Evolutionary conservation across 2,329 filamentous ascomycete genomes (phyloP).

Genomic region (Thielaviopsis punctulata): DNA sequence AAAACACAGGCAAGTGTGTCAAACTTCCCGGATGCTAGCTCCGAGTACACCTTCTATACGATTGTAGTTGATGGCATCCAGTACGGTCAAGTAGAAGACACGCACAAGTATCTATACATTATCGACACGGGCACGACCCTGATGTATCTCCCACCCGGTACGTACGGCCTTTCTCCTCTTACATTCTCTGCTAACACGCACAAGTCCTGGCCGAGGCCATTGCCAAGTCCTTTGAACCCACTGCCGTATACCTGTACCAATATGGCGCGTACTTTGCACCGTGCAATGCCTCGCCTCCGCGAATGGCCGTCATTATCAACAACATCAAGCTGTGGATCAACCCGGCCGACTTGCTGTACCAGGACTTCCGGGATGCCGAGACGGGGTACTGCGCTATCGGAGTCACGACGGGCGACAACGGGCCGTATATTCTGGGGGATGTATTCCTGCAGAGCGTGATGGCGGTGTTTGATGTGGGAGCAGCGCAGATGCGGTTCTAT

Average conservation of each 20-base stretch:
- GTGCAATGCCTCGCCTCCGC: slow-evolving; percentile 30
- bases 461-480: slow-evolving; percentile 30
- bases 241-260: slow-evolving; percentile 28
- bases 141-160: slow-evolving; percentile 31
- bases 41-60: slow-evolving; percentile 34
- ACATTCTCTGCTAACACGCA: not conserved
- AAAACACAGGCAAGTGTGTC: slow-evolving; percentile 27
- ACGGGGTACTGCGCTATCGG: slow-evolving; percentile 32
- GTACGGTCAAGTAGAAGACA: slow-evolving; percentile 26
- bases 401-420: slow-evolving; percentile 26
- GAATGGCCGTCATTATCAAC: slow-evolving; percentile 28
- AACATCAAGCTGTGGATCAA: slow-evolving; percentile 29
- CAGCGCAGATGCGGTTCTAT: slow-evolving; percentile 29
- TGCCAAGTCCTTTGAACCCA: slow-evolving; percentile 28
- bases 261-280: slow-evolving; percentile 31
- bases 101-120: slow-evolving; percentile 30
- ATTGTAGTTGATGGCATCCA: slow-evolving; percentile 31
- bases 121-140: slow-evolving; percentile 36
- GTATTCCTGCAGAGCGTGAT: slow-evolving; percentile 34
- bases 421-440: slow-evolving; percentile 32
- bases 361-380: slow-evolving; percentile 24
- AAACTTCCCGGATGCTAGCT: slow-evolving; percentile 13
- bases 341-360: slow-evolving; percentile 30
- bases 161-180: slow-evolving; percentile 13
- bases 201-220: slow-evolving; percentile 31